Base-by-base conservation (phyloP, 129 eudicot genomes). In the Flaveria bidentis region DNA sequence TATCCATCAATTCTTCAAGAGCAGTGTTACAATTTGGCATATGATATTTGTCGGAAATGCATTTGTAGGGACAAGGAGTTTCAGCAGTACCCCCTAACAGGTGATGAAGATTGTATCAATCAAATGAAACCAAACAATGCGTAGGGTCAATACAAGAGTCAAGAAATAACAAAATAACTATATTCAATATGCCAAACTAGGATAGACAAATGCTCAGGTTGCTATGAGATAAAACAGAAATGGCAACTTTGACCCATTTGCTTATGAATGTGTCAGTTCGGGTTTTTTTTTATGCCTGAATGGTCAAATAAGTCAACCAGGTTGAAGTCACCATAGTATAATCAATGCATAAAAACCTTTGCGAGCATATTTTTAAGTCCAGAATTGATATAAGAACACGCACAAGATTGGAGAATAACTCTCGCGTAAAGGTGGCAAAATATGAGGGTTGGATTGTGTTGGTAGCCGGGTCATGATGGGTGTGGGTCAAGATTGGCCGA, bases 11-110 rank as follows among this genome's bases (percentile, higher is more conserved):
- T 81, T 94, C 99, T 71, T 94, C 99, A 53, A 94, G 97, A 51
- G 99, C 92, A 47, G 99, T 91, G 76, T 91, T 91, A 86, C 99
- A 94, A 73, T 91, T 78, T 69, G 99, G 99, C 97, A 91, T 89
- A 76, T 91, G 97, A 77, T 94, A 91, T 86, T 94, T 87, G 66
- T 89, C 97, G 17, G 96, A 89, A 71, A 94, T 73, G 86, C 99
- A 94, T 74, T 82, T 83, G 79, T 94, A 94, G 36, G 99, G 99
- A 78, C 99, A 94, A 39, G 97, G 96, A 41, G 88, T 81, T 83
- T 94, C 97, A 17, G 89, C 73, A 61, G 88, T 83, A 66, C 99
- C 99, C 78, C 99, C 99, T 94, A 17, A 79, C 23, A 76, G 23
- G 49, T 33, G 26, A 23, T 33, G n/a, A 33, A 79, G 22, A 69